These are phyloP conservation scores for Entomortierella lignicola DNA, from an alignment of 192 early-diverging fungal genomes.

Conservation along the genomic window DNA sequence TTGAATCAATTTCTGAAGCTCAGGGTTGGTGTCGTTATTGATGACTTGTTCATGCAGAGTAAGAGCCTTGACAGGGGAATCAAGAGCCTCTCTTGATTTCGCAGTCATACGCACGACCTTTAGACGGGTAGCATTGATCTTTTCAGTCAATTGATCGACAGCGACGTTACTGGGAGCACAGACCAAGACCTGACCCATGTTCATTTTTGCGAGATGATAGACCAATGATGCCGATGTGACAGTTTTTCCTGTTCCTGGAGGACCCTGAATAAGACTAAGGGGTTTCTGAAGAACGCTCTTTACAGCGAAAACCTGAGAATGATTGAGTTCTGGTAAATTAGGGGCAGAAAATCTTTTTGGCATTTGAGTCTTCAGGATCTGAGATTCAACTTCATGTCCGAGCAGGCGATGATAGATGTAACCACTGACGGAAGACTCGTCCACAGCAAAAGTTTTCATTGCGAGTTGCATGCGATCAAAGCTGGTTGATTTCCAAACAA, in stretches of 20 bases:
- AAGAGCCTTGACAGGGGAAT: constrained; percentile 93
- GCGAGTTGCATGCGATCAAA: constrained; percentile 98
- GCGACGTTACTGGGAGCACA: constrained; percentile 99
- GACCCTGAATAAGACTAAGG: constrained; percentile 95
- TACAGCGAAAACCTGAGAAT: constrained; percentile 96
- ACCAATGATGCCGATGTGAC: constrained; percentile 98
- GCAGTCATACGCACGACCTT: constrained; percentile 96
- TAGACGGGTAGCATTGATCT: constrained; percentile 94
- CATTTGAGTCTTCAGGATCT: constrained; percentile 80
- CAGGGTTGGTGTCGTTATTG: constrained; percentile 93
- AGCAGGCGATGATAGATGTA: constrained; percentile 96
- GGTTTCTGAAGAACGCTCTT: constrained; percentile 93
- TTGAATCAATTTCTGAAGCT: constrained; percentile 91
- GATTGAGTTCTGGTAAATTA: constrained; percentile 95
- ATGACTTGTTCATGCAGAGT: constrained; percentile 97
- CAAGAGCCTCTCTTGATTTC: constrained; percentile 92
- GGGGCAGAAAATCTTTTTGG: constrained; percentile 93
- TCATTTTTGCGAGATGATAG: constrained; percentile 94
- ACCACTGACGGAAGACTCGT: constrained; percentile 92
- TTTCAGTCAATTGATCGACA: constrained; percentile 98
- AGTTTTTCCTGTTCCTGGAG: constrained; percentile 98
- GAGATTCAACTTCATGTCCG: constrained; percentile 94
- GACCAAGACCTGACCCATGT: constrained; percentile 92
- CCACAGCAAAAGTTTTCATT: constrained; percentile 96
- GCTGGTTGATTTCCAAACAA: constrained; percentile 98